Evolutionary conservation across 139 green algal genomes (phyloP), one percentile per base, ranked within the genome.

Genomic region (Chlamydomonas sphaeroides): DNA sequence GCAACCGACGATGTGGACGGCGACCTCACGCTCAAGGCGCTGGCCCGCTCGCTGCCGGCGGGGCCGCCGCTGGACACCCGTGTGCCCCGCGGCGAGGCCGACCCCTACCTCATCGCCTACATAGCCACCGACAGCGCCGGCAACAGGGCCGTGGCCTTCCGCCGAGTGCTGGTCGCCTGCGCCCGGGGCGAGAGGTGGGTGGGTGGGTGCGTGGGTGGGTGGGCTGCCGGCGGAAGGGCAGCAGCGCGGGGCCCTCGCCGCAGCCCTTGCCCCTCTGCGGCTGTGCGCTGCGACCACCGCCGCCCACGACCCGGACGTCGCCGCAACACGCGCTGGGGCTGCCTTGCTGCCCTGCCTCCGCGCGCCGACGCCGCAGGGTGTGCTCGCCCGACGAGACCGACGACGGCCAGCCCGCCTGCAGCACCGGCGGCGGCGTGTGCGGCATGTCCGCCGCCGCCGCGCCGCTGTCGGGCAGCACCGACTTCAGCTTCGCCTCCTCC

Each of bases 21-120:
- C 35, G 49, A 81, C 41, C 23, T 86, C 2, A 68, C 42, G 11
- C 21, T 45, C 38, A n/a, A n/a, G n/a, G 42, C 35, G 7, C 11
- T 86, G 32, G 41, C 61, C 4, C 69, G 69, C 1, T 36, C 28
- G 20, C 5, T 49, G 30, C 73, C 73, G 0, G 1, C 59, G 14
- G 73, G 42, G 39, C 3, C 20, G 28, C 38, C 36, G 39, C 61
- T 86, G 0, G 53, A 71, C 70, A 80, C 69, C 2, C 71, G 59
- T 23, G 59, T 81, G 7, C 68, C 80, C 20, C 71, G 65, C 33
- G 23, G 10, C 26, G 45, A 35, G 0, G 68, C 49, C 45, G 59
- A 70, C 32, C 80, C 80, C 33, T 79, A 75, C 39, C 41, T 79
- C 25, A 80, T 86, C 33, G 48, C 72, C 42, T 86, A 86, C 57